phyloP scores from a whole-genome alignment of 2,329 filamentous ascomycete species.

The Penicillium sumatraense region DNA sequence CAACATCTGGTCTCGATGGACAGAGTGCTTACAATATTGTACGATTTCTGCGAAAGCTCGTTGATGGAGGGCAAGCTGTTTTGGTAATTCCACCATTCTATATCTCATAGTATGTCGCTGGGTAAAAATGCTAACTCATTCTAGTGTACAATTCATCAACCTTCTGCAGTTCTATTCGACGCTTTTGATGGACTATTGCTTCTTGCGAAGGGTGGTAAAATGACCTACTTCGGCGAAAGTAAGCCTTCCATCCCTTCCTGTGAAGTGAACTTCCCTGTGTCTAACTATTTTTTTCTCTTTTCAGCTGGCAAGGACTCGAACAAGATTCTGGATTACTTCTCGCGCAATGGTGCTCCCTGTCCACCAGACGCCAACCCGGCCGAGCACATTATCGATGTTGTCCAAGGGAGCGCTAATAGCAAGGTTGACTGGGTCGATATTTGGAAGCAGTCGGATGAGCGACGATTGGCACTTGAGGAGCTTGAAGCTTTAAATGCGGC shows the following conservation, averaged over 20 bases:
- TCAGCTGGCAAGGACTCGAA: constrained; percentile 44
- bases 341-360: constrained; percentile 59
- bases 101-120: neutral
- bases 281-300: constrained; percentile 5
- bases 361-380: constrained; percentile 59
- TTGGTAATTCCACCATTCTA: constrained; percentile 55
- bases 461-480: constrained; percentile 27
- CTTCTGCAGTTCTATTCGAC: constrained; percentile 68
- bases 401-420: constrained; percentile 32
- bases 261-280: neutral
- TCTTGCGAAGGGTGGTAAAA: constrained; percentile 67
- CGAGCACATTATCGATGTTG: constrained; percentile 48
- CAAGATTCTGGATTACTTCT: constrained; percentile 54
- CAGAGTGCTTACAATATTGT: constrained; percentile 63
- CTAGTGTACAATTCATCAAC: constrained; percentile 68
- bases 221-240: constrained; percentile 68
- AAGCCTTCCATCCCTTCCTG: constrained; percentile 6
- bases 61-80: constrained; percentile 68
- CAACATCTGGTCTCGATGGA: constrained; percentile 67
- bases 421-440: constrained; percentile 38
- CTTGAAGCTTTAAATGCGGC: constrained; percentile 33
- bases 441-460: constrained; percentile 37
- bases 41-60: constrained; percentile 68
- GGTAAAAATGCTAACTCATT: constrained; percentile 3
- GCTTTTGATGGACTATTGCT: constrained; percentile 70